Evolutionary conservation across 495 filamentous ascomycete species (phyloP).

Genomic region (Xylaria intraflava): DNA sequence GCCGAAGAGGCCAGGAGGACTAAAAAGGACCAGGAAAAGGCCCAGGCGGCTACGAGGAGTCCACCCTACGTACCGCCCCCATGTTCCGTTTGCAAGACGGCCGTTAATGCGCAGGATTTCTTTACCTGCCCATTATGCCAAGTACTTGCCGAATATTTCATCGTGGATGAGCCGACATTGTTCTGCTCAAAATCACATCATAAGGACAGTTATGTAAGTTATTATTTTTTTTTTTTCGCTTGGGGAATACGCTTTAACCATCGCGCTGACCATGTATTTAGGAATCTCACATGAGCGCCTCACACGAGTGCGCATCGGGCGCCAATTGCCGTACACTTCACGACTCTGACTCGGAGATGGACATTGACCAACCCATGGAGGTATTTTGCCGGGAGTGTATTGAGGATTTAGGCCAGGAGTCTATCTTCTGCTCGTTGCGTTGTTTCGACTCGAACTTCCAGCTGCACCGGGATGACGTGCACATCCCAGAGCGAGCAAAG

Average conservation of each 20-base stretch:
- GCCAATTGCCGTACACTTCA: conserved; percentile 15
- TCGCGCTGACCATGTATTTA: conserved; percentile 8
- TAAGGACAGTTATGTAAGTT: conserved; percentile 37
- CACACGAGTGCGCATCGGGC: conserved; percentile 24
- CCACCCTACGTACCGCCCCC: conserved; percentile 29
- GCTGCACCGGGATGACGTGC: conserved; percentile 34
- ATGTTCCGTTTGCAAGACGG: conserved; percentile 32
- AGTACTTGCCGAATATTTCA: conserved; percentile 24
- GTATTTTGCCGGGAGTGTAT: conserved; percentile 40
- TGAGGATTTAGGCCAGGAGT: conserved; percentile 21
- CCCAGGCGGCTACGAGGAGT: conserved; percentile 18
- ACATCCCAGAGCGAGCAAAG: conserved; percentile 28
- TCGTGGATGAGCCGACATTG: conserved; percentile 22
- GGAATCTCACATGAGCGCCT: conserved; percentile 16
- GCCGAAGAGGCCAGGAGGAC: conserved; percentile 37
- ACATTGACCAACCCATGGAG: conserved; percentile 10
- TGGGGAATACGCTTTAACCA: neutral
- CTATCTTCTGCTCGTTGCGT: conserved; percentile 33
- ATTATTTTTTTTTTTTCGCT: neutral
- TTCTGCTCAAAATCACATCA: conserved; percentile 43
- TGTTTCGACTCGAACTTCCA: conserved; percentile 37
- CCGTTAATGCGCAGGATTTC: conserved; percentile 21
- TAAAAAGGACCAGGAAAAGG: conserved; percentile 30
- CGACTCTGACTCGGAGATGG: conserved; percentile 19
- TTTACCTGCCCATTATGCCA: conserved; percentile 36